Evolutionary conservation across 208 protist genomes (phyloP).

Genomic region (Acanthamoeba sp.): DNA sequence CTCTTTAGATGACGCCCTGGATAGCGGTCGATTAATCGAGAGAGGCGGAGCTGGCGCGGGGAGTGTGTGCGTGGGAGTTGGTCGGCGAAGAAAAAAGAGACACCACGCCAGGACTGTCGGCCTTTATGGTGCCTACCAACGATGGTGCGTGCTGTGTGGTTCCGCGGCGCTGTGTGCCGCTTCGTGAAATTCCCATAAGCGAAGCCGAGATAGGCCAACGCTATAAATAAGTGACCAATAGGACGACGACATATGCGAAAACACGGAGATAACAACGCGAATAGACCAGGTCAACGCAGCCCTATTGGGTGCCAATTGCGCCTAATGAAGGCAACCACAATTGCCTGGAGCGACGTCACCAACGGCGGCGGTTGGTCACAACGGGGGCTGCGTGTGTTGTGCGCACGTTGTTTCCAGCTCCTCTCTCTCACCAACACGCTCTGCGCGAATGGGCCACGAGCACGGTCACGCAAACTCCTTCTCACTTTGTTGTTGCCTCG

Average conservation of each 20-base stretch:
- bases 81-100: neutral
- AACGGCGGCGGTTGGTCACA: neutral
- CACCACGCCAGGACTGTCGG: too few species aligned
- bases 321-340: neutral
- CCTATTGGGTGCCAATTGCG: neutral
- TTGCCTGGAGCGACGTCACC: neutral
- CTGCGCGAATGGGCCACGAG: neutral
- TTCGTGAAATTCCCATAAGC: neutral
- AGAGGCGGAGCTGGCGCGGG: neutral
- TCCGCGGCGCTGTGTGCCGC: neutral
- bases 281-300: neutral
- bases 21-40: neutral
- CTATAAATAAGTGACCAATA: neutral
- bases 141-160: neutral
- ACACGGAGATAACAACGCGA: neutral
- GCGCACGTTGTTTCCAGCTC: neutral
- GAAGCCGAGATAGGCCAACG: neutral
- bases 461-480: neutral
- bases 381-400: neutral
- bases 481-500: neutral
- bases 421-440: neutral
- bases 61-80: neutral
- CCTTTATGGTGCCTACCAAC: neutral
- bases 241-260: neutral
- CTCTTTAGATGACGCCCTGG: neutral